phyloP scores from a whole-genome alignment of 768 basidiomycete species.

The Paxillus involutus region DNA sequence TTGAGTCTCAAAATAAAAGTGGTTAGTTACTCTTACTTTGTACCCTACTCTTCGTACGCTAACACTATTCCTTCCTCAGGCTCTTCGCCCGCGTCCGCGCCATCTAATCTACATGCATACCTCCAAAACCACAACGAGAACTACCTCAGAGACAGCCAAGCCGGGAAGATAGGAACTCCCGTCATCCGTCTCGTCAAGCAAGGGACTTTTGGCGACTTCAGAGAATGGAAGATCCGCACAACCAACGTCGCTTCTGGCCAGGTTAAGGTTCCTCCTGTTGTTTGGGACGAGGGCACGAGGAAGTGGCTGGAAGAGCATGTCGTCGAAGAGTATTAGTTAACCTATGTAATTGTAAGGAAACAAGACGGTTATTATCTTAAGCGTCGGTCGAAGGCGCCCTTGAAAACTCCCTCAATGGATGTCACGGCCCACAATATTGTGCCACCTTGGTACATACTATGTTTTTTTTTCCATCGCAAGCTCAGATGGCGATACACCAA shows the following conservation, averaged over 20 bases:
- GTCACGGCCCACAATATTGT: too few relatives aligned
- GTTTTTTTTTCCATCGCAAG: too few relatives aligned
- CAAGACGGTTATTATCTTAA: neutral
- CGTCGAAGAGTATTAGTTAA: conserved; percentile 9
- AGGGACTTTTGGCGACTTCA: conserved; percentile 20
- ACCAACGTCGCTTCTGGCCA: conserved; percentile 18
- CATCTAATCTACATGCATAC: conserved; percentile 5
- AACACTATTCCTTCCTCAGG: neutral
- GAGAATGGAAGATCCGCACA: conserved; percentile 17
- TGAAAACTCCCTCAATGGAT: too few relatives aligned
- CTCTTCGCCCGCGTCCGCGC: neutral
- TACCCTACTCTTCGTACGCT: neutral
- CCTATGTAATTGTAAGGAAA: neutral
- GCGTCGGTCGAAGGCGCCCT: too few relatives aligned
- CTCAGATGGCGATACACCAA: neutral
- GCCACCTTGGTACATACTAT: too few relatives aligned
- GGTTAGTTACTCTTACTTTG: conserved; percentile 3
- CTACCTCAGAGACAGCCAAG: conserved; percentile 9
- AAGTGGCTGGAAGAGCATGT: conserved; percentile 18
- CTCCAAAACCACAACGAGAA: conserved; percentile 16
- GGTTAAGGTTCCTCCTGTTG: conserved; percentile 19
- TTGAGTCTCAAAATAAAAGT: conserved; percentile 10
- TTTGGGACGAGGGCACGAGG: conserved; percentile 10
- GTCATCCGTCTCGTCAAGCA: conserved; percentile 15
- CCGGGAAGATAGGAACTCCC: conserved; percentile 7